Percentiles rank a stretch among this genome's conserved stretches.
phyloP scores from a whole-genome alignment of 2,329 filamentous ascomycete genomes.

The Pseudogymnoascus sp. region DNA sequence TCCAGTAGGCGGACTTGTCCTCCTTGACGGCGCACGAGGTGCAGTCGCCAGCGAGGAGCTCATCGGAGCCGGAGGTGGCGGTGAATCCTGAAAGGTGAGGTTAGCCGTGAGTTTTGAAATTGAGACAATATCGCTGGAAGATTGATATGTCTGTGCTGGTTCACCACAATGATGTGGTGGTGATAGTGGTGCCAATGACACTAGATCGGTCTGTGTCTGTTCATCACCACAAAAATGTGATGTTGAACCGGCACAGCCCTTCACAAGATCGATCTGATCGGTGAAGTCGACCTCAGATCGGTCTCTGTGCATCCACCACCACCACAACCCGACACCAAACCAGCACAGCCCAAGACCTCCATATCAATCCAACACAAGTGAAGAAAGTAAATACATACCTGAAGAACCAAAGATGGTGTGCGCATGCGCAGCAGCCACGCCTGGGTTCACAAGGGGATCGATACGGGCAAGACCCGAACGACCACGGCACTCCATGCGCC shows the following conservation, averaged over 20 bases:
- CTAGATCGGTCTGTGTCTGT: background rate
- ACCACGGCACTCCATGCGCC: conserved; percentile 79
- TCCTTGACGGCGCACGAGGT: conserved; percentile 73
- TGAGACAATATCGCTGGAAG: background rate
- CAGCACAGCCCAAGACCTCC: too few species aligned
- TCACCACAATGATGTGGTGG: too few species aligned
- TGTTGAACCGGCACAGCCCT: background rate
- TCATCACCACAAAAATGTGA: background rate
- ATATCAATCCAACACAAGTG: too few species aligned
- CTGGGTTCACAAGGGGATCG: conserved; percentile 66
- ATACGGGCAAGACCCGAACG: conserved; percentile 61
- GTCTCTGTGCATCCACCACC: too few species aligned
- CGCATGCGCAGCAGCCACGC: conserved; percentile 52
- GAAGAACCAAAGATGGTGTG: conserved; percentile 70
- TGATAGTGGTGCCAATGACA: too few species aligned
- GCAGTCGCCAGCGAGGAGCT: conserved; percentile 56
- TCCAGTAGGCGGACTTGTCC: conserved; percentile 87
- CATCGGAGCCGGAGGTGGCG: conserved; percentile 45
- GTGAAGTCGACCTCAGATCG: background rate
- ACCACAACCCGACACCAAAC: too few species aligned
- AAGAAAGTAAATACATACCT: conserved; percentile 50
- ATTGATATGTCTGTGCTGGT: background rate
- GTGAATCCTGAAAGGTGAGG: conserved; percentile 50
- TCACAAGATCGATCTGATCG: background rate
- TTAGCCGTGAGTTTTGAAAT: background rate